A percentile compares a stretch with the other conserved stretches of the same genome.
phyloP scores from a whole-genome alignment of 371 early-diverging fungal genomes.

The Blyttiomyces sp. region DNA sequence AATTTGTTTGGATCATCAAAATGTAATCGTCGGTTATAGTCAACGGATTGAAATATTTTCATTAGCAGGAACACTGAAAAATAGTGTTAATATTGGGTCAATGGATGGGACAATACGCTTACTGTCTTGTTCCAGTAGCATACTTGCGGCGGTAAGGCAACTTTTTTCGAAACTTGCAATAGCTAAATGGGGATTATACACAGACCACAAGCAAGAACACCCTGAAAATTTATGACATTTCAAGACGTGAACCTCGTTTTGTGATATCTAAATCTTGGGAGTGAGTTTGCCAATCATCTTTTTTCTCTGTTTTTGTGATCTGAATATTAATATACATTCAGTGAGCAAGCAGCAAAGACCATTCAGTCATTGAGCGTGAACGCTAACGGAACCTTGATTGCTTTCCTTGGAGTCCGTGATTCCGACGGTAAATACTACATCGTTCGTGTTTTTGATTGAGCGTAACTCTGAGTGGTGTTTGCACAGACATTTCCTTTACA shows the following conservation, averaged over 20 bases:
- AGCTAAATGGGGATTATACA: background rate
- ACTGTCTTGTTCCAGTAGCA: conserved; percentile 3
- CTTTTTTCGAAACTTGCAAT: background rate
- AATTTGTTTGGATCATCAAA: conserved; percentile 19
- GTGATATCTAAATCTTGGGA: conserved; percentile 14
- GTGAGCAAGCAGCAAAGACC: conserved; percentile 1
- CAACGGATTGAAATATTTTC: conserved; percentile 28
- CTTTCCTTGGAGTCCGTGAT: conserved; percentile 10
- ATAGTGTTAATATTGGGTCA: conserved; percentile 11
- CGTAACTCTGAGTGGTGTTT: no score
- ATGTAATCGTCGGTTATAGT: conserved; percentile 18
- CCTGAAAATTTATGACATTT: conserved; percentile 30
- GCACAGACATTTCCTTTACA: conserved; percentile 6
- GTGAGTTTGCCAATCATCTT: conserved; percentile 3
- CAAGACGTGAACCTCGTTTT: conserved; percentile 22
- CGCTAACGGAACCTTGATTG: conserved; percentile 11
- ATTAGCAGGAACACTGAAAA: conserved; percentile 23
- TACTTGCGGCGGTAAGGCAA: conserved; percentile 11
- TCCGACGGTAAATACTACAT: conserved; percentile 16
- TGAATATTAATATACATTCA: conserved; percentile 5
- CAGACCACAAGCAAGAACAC: conserved; percentile 26
- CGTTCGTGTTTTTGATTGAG: no score
- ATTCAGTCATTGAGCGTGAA: conserved; percentile 9
- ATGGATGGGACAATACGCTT: conserved; percentile 8
- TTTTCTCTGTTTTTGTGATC: background rate